phyloP scores from a whole-genome alignment of 768 basidiomycete genomes.

The Clitopilus passeckerianus region DNA sequence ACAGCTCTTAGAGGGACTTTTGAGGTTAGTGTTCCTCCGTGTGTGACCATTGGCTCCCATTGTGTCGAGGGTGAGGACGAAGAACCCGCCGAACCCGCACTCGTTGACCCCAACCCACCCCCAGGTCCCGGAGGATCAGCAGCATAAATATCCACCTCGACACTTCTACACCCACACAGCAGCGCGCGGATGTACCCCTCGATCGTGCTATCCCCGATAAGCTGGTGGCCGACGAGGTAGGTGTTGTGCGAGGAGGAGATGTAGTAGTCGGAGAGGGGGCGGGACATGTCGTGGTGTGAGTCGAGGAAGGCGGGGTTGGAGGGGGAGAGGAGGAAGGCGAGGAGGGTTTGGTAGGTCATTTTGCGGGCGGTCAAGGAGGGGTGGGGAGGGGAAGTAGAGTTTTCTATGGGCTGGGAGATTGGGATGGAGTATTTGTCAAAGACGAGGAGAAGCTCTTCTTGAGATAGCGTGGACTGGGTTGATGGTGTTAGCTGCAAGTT shows the following conservation, averaged over 20 bases:
- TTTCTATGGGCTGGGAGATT: slow-evolving; percentile 2
- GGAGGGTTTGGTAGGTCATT: slow-evolving; percentile 63
- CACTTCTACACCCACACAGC: slow-evolving; percentile 41
- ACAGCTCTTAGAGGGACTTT: slow-evolving; percentile 81
- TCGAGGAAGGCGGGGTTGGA: slow-evolving; percentile 63
- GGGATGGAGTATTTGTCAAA: slow-evolving; percentile 34
- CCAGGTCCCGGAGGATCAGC: slow-evolving; percentile 64
- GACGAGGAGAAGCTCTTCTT: slow-evolving; percentile 26
- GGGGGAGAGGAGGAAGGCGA: slow-evolving; percentile 73
- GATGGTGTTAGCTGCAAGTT: no score
- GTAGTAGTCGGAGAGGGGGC: slow-evolving; percentile 83
- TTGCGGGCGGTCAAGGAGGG: slow-evolving; percentile 11
- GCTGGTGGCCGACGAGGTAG: slow-evolving; percentile 80
- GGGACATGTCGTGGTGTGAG: slow-evolving; percentile 71
- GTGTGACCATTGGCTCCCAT: slow-evolving; percentile 88
- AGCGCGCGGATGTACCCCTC: slow-evolving; percentile 92
- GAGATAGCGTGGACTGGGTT: slow-evolving; percentile 31
- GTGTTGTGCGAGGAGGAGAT: slow-evolving; percentile 93
- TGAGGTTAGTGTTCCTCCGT: slow-evolving; percentile 88
- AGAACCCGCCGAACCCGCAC: no score
- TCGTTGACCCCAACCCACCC: no score
- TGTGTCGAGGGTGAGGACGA: no score
- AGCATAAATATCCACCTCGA: slow-evolving; percentile 81
- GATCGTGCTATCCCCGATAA: slow-evolving; percentile 86
- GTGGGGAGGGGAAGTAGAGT: slow-evolving; percentile 2